Percentiles rank a stretch among this genome's conserved stretches.
Conservation (phyloP, 495 filamentous ascomycete genomes). For the Neurospora sp. region DNA sequence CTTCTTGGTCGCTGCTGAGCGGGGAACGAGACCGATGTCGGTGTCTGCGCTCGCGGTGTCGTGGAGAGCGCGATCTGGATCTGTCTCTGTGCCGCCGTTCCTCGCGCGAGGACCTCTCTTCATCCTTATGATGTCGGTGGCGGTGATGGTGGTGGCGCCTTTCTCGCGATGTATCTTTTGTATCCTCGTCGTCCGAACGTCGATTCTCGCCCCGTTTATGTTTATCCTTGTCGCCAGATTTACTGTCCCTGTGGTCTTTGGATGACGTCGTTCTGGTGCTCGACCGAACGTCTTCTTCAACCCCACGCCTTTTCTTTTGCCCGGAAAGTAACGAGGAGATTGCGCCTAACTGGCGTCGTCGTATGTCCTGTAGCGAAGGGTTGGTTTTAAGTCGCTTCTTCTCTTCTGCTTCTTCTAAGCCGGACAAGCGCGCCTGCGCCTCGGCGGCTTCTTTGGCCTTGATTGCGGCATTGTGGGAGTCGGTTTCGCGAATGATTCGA, state of each 20-base stretch:
- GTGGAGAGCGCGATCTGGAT: constrained; percentile 16
- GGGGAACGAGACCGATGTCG: constrained; percentile 16
- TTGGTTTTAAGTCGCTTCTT: constrained; percentile 28
- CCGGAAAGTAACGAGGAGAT: constrained; percentile 42
- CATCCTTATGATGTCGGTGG: constrained; percentile 2
- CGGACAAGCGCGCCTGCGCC: constrained; percentile 36
- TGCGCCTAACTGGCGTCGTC: constrained; percentile 40
- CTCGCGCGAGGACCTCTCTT: not conserved
- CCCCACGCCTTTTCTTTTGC: constrained; percentile 24
- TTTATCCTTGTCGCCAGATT: not conserved
- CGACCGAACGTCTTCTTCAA: constrained; percentile 3
- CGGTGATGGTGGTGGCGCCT: not conserved
- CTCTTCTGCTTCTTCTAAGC: constrained; percentile 31
- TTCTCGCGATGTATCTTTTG: not conserved
- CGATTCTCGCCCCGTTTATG: not conserved
- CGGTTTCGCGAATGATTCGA: constrained; percentile 80
- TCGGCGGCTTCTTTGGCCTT: constrained; percentile 67
- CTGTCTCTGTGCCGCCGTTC: constrained; percentile 1
- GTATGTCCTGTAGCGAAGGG: constrained; percentile 30
- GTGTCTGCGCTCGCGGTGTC: constrained; percentile 5
- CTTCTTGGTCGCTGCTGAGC: constrained; percentile 6
- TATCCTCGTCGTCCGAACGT: not conserved
- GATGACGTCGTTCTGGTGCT: constrained; percentile 1
- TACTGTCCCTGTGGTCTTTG: not conserved
- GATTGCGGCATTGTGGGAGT: constrained; percentile 80